Conservation (phyloP, 73 alveolate genomes). For the Paramecium biaurelia region DNA sequence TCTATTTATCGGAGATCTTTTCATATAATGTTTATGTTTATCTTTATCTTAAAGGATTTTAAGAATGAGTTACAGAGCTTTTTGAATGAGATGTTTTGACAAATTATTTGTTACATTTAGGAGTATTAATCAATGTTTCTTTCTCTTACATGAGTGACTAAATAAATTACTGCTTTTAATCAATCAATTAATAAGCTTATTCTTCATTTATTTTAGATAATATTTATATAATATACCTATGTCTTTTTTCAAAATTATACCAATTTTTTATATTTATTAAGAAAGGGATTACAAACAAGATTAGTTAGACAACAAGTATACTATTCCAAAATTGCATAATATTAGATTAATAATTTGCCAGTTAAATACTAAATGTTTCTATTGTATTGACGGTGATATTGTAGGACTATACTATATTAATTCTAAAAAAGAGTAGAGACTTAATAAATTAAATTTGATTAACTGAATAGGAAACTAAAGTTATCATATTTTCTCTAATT, state of each 20-base stretch:
- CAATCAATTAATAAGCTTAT: neutral
- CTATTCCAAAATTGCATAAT: neutral
- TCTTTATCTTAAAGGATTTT: neutral
- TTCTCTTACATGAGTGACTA: neutral
- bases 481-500: neutral
- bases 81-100: neutral
- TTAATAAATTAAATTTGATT: neutral
- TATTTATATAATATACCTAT: neutral
- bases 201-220: neutral
- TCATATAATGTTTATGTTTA: neutral
- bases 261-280: neutral
- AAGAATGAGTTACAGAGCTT: neutral
- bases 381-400: neutral
- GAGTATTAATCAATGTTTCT: neutral
- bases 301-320: neutral
- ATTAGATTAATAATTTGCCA: neutral
- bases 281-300: neutral
- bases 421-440: neutral
- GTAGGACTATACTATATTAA: neutral
- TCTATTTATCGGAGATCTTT: neutral
- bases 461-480: neutral
- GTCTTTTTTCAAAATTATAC: neutral
- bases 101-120: neutral
- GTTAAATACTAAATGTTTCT: neutral
- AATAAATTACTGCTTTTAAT: neutral